A percentile compares a stretch with the other conserved stretches of the same genome.
These are phyloP conservation scores for Parmelia sp. DNA, from an alignment of 495 filamentous ascomycete genomes.

Conservation along the genomic window DNA sequence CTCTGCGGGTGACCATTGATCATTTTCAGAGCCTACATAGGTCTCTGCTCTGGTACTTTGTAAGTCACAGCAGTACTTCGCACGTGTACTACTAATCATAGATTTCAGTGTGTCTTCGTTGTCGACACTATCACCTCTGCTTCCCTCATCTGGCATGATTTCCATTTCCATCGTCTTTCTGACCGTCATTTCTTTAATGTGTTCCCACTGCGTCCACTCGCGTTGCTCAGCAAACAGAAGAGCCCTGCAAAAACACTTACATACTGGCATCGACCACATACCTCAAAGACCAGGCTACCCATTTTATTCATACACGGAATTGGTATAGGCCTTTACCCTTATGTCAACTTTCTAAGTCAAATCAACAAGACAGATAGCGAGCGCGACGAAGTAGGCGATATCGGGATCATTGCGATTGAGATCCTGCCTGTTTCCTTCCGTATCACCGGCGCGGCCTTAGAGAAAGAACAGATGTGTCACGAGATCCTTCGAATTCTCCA, in stretches of 20 bases:
- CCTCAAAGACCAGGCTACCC: constrained; percentile 45
- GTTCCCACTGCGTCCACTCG: constrained; percentile 51
- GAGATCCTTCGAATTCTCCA: constrained; percentile 49
- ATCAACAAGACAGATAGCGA: constrained; percentile 33
- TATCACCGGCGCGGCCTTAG: constrained; percentile 46
- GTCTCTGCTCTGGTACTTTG: constrained; percentile 57
- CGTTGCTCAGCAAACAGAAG: constrained; percentile 33
- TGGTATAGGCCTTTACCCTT: constrained; percentile 59
- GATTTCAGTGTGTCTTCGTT: constrained; percentile 31
- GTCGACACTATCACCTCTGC: constrained; percentile 46
- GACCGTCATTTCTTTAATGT: constrained; percentile 33
- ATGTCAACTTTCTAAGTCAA: constrained; percentile 48
- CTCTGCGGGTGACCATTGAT: constrained; percentile 60
- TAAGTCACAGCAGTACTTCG: constrained; percentile 34
- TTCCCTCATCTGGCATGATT: constrained; percentile 35
- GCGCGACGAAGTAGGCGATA: constrained; percentile 28
- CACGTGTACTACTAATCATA: background rate
- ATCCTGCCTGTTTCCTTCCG: constrained; percentile 57
- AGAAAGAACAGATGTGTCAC: constrained; percentile 40
- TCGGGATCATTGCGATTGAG: constrained; percentile 61
- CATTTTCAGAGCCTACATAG: constrained; percentile 53
- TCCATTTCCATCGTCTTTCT: constrained; percentile 36
- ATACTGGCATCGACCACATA: constrained; percentile 63
- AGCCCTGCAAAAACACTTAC: constrained; percentile 45
- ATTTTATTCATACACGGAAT: constrained; percentile 67